These are phyloP conservation scores for Terfezia boudieri DNA, from an alignment of 495 filamentous ascomycete species.

Conservation along the genomic window DNA sequence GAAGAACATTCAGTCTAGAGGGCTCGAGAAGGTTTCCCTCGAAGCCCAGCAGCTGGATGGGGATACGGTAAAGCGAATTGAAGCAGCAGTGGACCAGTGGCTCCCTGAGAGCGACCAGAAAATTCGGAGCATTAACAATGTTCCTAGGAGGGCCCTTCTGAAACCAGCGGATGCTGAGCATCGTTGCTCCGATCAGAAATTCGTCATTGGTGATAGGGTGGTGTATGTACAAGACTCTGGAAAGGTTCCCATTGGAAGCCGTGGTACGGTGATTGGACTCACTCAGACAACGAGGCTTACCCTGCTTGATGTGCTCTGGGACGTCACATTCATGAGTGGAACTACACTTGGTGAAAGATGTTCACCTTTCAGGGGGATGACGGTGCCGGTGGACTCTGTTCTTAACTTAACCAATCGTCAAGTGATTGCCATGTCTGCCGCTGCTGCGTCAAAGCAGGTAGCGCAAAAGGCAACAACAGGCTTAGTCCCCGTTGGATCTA, in stretches of 20 bases:
- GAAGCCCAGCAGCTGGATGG: slow-evolving; percentile 93
- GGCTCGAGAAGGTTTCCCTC: slow-evolving; percentile 77
- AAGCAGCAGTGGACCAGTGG: slow-evolving; percentile 45
- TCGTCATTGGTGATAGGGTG: slow-evolving; percentile 69
- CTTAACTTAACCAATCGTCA: slow-evolving; percentile 52
- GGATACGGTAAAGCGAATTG: slow-evolving; percentile 61
- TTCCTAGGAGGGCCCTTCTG: slow-evolving; percentile 69
- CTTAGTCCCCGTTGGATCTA: slow-evolving; percentile 8
- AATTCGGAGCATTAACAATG: slow-evolving; percentile 35
- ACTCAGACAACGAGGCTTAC: slow-evolving; percentile 60
- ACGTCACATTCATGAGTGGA: slow-evolving; percentile 86
- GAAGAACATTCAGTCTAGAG: slow-evolving; percentile 68
- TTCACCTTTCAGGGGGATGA: slow-evolving; percentile 88
- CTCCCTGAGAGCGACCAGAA: slow-evolving; percentile 25
- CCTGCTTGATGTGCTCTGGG: slow-evolving; percentile 80
- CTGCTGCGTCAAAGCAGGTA: not conserved
- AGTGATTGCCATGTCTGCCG: not conserved
- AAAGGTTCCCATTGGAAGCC: slow-evolving; percentile 78
- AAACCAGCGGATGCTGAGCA: slow-evolving; percentile 85
- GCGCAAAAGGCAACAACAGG: slow-evolving; percentile 3
- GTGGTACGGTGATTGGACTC: slow-evolving; percentile 80
- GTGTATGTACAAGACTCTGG: slow-evolving; percentile 85
- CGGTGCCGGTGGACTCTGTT: slow-evolving; percentile 58
- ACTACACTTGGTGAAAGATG: slow-evolving; percentile 74
- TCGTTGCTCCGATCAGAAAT: slow-evolving; percentile 62